Base-by-base conservation (phyloP, 352 stramenopile genomes). In the Phytophthora tentaculata region DNA sequence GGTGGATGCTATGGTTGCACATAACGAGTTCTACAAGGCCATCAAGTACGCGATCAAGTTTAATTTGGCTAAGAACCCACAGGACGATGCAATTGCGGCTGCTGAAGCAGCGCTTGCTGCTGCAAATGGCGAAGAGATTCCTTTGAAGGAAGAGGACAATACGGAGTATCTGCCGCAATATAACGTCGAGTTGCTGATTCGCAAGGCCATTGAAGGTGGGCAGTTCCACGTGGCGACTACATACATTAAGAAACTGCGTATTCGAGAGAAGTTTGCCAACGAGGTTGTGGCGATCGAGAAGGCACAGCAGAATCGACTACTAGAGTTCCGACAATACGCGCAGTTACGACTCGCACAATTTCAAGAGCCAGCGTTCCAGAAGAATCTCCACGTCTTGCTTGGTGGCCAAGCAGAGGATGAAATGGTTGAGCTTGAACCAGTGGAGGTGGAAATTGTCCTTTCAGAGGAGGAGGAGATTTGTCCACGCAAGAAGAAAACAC, bases 31-130 rank as follows among this genome's bases (percentile, higher is more conserved):
- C 48, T 96, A 96, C 84, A 96, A 96, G 65, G 85, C 88, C 2
- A 92, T 96, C 66, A 96, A 96, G 75, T 96, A 96, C 58, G 75
- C 86, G 29, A 89, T 91, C 67, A 96, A 96, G 64, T 94, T 96
- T 58, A 83, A 80, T 3, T 58, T 96, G 17, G 58, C 71, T 1
- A 69, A 73, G 28, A 78, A 86, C 47, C 72, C 72, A 32, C 57
- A 76, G 13, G 56, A 79, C 32, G 67, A 74, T 52, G 67, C 62
- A 0, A 69, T 73, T 69, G 66, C 67, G 52, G 61, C 66, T 13
- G 71, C 70, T 56, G 70, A 69, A 69, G 61, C 54, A 59, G 64
- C 35, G 37, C 73, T 51, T 49, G 77, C 58, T 71, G 70, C 47
- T 72, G 68, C 47, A 10, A 75, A 68, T 29, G 44, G 52, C 17